phyloP scores from a whole-genome alignment of 208 protist species.

The Crithidia expoeki region DNA sequence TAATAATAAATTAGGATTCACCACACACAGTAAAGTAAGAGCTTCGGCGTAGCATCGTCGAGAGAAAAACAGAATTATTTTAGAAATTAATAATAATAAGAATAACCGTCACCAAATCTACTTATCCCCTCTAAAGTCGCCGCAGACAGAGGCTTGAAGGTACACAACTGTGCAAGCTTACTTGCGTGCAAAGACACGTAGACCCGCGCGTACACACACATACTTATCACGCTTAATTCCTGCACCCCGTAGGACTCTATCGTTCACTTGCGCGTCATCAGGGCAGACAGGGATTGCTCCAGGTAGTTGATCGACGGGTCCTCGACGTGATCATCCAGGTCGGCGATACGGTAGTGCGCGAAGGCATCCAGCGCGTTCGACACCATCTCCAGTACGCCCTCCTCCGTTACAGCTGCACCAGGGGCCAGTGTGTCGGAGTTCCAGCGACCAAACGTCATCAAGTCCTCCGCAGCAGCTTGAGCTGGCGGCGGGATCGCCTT shows the following conservation, averaged over 20 bases:
- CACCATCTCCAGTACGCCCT: constrained; percentile 60
- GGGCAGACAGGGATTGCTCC: constrained; percentile 60
- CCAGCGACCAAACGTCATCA: constrained; percentile 70
- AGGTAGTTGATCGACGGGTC: constrained; percentile 78
- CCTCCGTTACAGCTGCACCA: constrained; percentile 44
- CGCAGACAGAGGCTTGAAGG: no score
- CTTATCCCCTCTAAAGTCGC: no score
- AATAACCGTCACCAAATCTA: not conserved
- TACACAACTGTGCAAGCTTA: no score
- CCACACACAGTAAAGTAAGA: no score
- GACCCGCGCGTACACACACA: no score
- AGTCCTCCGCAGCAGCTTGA: constrained; percentile 21
- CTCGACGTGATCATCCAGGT: constrained; percentile 91
- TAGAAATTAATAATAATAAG: not conserved
- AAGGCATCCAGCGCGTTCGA: constrained; percentile 76
- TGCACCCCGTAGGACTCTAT: no score
- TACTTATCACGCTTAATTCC: no score
- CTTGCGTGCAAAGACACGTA: no score
- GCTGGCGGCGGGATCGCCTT: constrained; percentile 38
- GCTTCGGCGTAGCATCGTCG: no score
- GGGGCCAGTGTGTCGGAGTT: constrained; percentile 76
- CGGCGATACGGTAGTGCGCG: constrained; percentile 73
- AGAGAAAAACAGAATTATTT: not conserved
- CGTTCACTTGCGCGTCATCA: constrained; percentile 56
- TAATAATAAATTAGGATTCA: no score